Conservation (phyloP, 345 rosid genomes). For the Rhizophora apiculata region DNA sequence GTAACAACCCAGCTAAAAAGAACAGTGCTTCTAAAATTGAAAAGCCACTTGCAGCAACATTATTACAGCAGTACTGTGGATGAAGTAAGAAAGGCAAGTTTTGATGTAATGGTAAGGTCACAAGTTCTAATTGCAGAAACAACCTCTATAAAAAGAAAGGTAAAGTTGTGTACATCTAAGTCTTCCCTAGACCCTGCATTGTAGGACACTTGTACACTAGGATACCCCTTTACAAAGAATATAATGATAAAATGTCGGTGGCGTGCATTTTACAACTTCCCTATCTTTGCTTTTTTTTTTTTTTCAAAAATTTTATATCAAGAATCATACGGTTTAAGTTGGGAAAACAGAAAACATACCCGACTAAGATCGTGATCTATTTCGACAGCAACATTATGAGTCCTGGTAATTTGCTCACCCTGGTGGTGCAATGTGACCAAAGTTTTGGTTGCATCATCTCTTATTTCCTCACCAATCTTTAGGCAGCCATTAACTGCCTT, state of each 20-base stretch:
- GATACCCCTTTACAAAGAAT: no score
- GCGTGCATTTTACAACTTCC: background rate
- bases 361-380: slow-evolving; percentile 90
- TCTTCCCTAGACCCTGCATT: no score
- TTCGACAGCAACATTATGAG: slow-evolving; percentile 67
- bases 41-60: background rate
- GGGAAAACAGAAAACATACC: slow-evolving; percentile 42
- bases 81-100: background rate
- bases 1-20: background rate
- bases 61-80: background rate
- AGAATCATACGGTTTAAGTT: background rate
- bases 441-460: slow-evolving; percentile 76
- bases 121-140: no score
- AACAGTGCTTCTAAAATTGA: background rate
- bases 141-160: no score
- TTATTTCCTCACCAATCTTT: slow-evolving; percentile 91
- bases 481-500: slow-evolving; percentile 75
- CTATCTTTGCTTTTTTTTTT: background rate
- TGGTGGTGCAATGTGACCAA: slow-evolving; percentile 77
- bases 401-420: slow-evolving; percentile 83
- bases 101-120: no score
- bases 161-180: no score
- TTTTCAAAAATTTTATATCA: background rate
- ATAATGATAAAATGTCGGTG: background rate
- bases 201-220: no score